A percentile compares a stretch with the other conserved stretches of the same genome.
phyloP scores from a whole-genome alignment of 805 yeast genomes.

The Zygosaccharomyces bailii region DNA sequence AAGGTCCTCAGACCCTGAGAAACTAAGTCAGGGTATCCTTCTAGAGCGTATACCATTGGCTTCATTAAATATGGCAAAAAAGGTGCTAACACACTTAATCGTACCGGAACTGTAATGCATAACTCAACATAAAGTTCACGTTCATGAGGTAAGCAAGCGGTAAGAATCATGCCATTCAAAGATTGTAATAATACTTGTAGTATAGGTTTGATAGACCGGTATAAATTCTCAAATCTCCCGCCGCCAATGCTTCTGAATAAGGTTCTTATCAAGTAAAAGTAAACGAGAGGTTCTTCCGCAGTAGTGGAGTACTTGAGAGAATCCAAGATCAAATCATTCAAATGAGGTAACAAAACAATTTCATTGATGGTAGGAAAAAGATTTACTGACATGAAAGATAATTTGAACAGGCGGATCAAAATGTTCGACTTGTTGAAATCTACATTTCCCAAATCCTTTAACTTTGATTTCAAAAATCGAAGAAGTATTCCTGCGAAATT shows the following conservation, averaged over 20 bases:
- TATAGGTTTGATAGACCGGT: constrained; percentile 89
- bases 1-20: constrained; percentile 92
- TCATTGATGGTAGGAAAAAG: constrained; percentile 86
- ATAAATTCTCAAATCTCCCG: constrained; percentile 88
- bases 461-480: constrained; percentile 65
- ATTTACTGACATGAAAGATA: constrained; percentile 94
- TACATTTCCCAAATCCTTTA: constrained; percentile 76
- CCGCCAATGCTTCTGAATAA: constrained; percentile 94
- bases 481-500: constrained; percentile 84
- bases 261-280: constrained; percentile 82
- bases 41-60: constrained; percentile 86
- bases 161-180: constrained; percentile 73
- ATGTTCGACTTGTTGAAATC: constrained; percentile 76
- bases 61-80: constrained; percentile 83
- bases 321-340: constrained; percentile 75
- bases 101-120: constrained; percentile 92
- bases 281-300: constrained; percentile 87
- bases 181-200: constrained; percentile 83
- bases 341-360: constrained; percentile 80
- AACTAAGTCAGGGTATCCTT: constrained; percentile 86
- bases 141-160: constrained; percentile 84
- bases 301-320: constrained; percentile 76
- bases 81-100: constrained; percentile 90
- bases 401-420: constrained; percentile 78
- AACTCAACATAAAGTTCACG: constrained; percentile 92